Evolutionary conservation across 345 rosid genomes (phyloP).

Genomic region (Eucalyptus cladocalyx): DNA sequence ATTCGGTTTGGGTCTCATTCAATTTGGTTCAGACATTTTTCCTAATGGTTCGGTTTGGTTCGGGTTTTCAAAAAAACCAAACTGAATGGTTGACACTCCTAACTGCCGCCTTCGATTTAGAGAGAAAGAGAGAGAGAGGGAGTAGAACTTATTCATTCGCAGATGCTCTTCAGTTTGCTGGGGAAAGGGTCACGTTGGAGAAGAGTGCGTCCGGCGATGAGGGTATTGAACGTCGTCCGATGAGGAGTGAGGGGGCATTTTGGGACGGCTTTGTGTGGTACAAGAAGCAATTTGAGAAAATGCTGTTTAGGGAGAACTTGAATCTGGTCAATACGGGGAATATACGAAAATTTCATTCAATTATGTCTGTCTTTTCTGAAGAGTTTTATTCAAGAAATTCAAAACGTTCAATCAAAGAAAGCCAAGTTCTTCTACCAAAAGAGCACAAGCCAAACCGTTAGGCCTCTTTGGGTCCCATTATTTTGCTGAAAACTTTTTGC

Average conservation of each 20-base stretch:
- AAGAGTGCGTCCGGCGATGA: neutral
- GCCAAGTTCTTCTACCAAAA: neutral
- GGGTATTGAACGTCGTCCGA: neutral
- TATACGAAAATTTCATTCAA: neutral
- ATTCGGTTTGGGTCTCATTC: too few species aligned
- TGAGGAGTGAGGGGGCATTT: neutral
- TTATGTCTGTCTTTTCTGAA: neutral
- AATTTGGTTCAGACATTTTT: too few species aligned
- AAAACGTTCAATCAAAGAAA: neutral
- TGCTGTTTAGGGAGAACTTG: neutral
- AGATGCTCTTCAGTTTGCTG: neutral
- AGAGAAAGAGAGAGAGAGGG: neutral
- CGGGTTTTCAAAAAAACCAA: too few species aligned
- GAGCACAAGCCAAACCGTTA: neutral
- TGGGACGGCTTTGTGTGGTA: accelerated
- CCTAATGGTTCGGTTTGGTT: too few species aligned
- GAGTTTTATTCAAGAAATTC: neutral
- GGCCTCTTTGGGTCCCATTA: neutral
- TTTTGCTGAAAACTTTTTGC: too few species aligned
- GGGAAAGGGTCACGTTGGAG: neutral
- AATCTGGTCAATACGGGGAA: neutral
- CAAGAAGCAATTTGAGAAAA: neutral
- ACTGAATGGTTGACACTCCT: too few species aligned
- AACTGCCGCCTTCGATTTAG: neutral
- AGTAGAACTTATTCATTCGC: neutral